Percentiles rank a stretch among this genome's conserved stretches.
These are phyloP conservation scores for Marasmius sp. DNA, from an alignment of 1,284 basidiomycete genomes.

Conservation along the genomic window DNA sequence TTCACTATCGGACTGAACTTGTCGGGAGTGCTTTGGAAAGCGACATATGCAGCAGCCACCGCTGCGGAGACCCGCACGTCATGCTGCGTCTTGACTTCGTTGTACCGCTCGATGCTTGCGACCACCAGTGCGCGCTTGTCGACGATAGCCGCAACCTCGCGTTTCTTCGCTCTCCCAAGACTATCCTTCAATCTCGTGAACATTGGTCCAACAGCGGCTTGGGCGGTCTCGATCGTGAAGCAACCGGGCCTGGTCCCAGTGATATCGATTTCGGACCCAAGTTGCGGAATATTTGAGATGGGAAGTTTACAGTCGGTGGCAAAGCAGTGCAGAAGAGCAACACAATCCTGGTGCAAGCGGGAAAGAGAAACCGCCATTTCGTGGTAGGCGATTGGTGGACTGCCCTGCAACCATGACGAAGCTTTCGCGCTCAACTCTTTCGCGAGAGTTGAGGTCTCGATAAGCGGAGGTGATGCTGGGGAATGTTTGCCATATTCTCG, in stretches of 20 bases:
- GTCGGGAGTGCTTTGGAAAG: conserved; percentile 80
- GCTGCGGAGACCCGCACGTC: conserved; percentile 89
- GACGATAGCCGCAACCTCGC: conserved; percentile 70
- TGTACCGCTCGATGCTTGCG: conserved; percentile 80
- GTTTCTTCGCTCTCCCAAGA: conserved; percentile 75
- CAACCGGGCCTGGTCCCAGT: conserved; percentile 61
- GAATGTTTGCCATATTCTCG: conserved; percentile 37
- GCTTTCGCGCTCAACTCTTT: conserved; percentile 66
- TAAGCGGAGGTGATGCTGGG: conserved; percentile 38
- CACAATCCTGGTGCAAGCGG: conserved; percentile 82
- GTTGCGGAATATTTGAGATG: conserved; percentile 73
- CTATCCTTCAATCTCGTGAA: conserved; percentile 77
- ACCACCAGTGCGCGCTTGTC: conserved; percentile 79
- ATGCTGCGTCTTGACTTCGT: conserved; percentile 82
- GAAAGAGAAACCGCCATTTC: conserved; percentile 88
- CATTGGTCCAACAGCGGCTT: conserved; percentile 67
- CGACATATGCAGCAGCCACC: conserved; percentile 89
- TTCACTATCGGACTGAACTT: conserved; percentile 97
- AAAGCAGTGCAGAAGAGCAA: conserved; percentile 80
- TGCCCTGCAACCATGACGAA: conserved; percentile 72
- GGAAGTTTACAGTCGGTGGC: conserved; percentile 84
- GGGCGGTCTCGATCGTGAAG: conserved; percentile 84
- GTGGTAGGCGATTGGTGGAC: conserved; percentile 81
- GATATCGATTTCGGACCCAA: conserved; percentile 81
- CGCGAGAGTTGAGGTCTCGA: conserved; percentile 61